phyloP scores from a whole-genome alignment of 1,284 basidiomycete species.

The Naganishia sp. region DNA sequence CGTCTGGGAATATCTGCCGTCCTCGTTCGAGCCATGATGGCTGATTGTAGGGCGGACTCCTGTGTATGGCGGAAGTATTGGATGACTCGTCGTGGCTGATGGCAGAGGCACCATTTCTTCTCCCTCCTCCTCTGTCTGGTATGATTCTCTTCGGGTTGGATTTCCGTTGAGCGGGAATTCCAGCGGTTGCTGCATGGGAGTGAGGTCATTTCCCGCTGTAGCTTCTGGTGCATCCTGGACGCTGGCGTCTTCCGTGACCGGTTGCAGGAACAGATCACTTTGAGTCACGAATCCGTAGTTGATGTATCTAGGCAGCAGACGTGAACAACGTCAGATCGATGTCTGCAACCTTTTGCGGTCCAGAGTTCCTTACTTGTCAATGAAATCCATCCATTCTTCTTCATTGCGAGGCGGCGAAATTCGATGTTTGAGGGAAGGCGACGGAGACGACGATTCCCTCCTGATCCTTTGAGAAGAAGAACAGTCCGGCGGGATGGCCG shows the following conservation, averaged over 20 bases:
- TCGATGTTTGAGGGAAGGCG: constrained; percentile 6
- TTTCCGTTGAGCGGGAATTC: too few relatives aligned
- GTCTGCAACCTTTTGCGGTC: too few relatives aligned
- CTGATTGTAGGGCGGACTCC: not conserved
- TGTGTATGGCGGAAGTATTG: not conserved
- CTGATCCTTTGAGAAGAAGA: not conserved
- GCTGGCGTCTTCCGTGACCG: not conserved
- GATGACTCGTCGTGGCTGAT: not conserved
- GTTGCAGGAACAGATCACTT: constrained; percentile 9
- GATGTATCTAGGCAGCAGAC: constrained; percentile 6
- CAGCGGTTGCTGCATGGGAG: too few relatives aligned
- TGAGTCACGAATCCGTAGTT: constrained; percentile 22
- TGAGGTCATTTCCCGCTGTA: too few relatives aligned
- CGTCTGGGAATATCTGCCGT: not conserved
- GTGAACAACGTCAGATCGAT: too few relatives aligned
- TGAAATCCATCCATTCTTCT: constrained; percentile 28
- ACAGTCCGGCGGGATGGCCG: too few relatives aligned
- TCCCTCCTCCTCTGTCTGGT: too few relatives aligned
- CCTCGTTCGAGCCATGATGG: not conserved
- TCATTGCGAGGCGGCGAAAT: constrained; percentile 16
- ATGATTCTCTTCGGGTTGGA: too few relatives aligned
- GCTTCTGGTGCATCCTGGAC: not conserved
- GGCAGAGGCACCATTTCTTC: too few relatives aligned
- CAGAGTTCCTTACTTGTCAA: constrained; percentile 14
- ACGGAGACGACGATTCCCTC: constrained; percentile 1